These are phyloP conservation scores for Parachlorella kessleri DNA, from an alignment of 139 green algal species.

Conservation along the genomic window DNA sequence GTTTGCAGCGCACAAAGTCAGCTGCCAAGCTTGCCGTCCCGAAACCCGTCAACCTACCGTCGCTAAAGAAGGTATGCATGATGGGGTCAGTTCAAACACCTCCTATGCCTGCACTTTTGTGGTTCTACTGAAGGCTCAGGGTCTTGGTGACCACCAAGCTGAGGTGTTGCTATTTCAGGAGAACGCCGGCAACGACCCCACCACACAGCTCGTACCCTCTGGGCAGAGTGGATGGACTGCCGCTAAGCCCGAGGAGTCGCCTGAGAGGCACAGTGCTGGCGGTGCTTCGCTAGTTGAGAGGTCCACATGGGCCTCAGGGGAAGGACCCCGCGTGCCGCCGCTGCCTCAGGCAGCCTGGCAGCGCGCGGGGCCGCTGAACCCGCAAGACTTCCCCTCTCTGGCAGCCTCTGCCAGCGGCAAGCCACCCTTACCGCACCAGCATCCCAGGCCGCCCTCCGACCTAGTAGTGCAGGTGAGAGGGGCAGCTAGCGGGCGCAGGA, in stretches of 20 bases:
- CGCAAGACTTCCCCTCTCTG: constrained; percentile 74
- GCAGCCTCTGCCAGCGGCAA: constrained; percentile 42
- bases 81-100: too few species aligned
- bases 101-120: neutral
- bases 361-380: constrained; percentile 55
- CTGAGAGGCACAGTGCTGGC: neutral
- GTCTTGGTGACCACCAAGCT: neutral
- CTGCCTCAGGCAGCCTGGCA: neutral
- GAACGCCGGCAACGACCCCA: constrained; percentile 77
- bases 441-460: too few species aligned
- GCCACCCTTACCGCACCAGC: neutral
- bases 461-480: too few species aligned
- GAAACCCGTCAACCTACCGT: constrained; percentile 83
- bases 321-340: neutral
- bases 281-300: constrained; percentile 7
- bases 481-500: too few species aligned
- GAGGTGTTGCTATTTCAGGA: constrained; percentile 51
- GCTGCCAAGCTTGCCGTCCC: constrained; percentile 72
- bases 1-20: constrained; percentile 16
- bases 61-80: constrained; percentile 79
- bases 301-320: constrained; percentile 63
- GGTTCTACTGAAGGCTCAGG: neutral
- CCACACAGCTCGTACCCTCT: constrained; percentile 12
- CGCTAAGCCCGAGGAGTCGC: neutral
- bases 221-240: constrained; percentile 6